phyloP scores from a whole-genome alignment of 257 asterid species.

The Primulina tabacum region DNA sequence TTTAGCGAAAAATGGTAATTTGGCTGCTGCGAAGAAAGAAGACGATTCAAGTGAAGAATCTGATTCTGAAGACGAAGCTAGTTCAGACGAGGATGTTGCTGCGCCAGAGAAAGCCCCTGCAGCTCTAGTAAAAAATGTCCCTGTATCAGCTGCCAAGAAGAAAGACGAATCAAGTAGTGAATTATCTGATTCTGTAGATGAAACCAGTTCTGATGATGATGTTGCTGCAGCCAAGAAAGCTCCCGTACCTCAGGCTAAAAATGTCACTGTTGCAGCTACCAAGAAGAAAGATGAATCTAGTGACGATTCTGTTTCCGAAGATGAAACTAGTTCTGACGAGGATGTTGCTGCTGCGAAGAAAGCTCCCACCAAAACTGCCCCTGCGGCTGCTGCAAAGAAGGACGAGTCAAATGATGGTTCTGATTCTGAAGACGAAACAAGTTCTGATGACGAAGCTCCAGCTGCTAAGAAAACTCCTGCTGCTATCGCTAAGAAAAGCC shows the following conservation, averaged over 20 bases:
- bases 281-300: not conserved
- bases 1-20: slow-evolving; percentile 30
- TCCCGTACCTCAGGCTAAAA: slow-evolving; percentile 10
- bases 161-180: slow-evolving; percentile 25
- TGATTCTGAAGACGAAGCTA: slow-evolving; percentile 32
- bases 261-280: slow-evolving; percentile 7
- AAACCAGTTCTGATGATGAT: slow-evolving; percentile 32
- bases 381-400: too few relatives aligned
- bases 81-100: slow-evolving; percentile 35
- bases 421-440: slow-evolving; percentile 1
- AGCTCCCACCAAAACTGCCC: too few relatives aligned
- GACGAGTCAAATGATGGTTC: not conserved
- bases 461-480: too few relatives aligned
- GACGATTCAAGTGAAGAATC: slow-evolving; percentile 39
- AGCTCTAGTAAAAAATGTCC: slow-evolving; percentile 24
- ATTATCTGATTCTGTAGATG: slow-evolving; percentile 31
- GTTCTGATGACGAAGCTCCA: slow-evolving; percentile 33
- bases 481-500: too few relatives aligned
- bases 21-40: slow-evolving; percentile 30
- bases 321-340: not conserved
- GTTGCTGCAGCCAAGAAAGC: slow-evolving; percentile 25
- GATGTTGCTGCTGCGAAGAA: not conserved
- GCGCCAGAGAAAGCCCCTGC: slow-evolving; percentile 29
- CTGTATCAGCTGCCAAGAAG: slow-evolving; percentile 23
- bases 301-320: not conserved